Base-by-base conservation (phyloP, 768 basidiomycete genomes). In the Suillus variegatus region DNA sequence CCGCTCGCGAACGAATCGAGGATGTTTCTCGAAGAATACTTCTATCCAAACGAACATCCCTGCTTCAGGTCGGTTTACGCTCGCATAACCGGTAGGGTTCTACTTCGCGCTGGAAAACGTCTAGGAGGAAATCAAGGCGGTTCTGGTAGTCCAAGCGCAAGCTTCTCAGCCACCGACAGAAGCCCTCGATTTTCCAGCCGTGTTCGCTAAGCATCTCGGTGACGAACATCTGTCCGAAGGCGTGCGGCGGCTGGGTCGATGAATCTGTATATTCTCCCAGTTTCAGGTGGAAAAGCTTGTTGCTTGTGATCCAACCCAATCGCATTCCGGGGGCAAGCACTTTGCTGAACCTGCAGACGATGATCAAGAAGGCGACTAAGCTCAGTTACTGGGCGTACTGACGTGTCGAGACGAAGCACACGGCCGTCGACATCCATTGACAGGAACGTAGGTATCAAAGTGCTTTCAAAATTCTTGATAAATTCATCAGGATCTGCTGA, bases 21-120 rank as follows among this genome's bases (percentile, higher is more conserved):
- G 79, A 70, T 82, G 81, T 18, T 67, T 66, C 60, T 75, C 67
- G 47, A 82, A 58, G 65, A 79, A 66, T 10, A 83, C 74, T 52
- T 75, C 68, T 57, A 81, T 73, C 80, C 80, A 83, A 63, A 82
- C 73, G 74, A 83, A 83, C 82, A 83, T 83, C 51, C 82, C 82
- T 14, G 77, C 80, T 55, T 77, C 72, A 14, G 79, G 73, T 3
- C 73, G 66, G 22, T 68, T 69, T 16, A 74, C 71, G 38, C 66
- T 70, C 18, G 75, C 79, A 55, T 69, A 68, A 18, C 75, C 76
- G 14, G 71, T 72, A n/a, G 4, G 69, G 49, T 36, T 67, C 70
- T 49, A 79, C 73, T 65, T 75, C 71, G 25, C 65, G 54, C 62
- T 22, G 60, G 67, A 77, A 79, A 32, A 70, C 63, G 38, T 75